phyloP scores from a whole-genome alignment of 306 rosid species.

The Myrica gale region DNA sequence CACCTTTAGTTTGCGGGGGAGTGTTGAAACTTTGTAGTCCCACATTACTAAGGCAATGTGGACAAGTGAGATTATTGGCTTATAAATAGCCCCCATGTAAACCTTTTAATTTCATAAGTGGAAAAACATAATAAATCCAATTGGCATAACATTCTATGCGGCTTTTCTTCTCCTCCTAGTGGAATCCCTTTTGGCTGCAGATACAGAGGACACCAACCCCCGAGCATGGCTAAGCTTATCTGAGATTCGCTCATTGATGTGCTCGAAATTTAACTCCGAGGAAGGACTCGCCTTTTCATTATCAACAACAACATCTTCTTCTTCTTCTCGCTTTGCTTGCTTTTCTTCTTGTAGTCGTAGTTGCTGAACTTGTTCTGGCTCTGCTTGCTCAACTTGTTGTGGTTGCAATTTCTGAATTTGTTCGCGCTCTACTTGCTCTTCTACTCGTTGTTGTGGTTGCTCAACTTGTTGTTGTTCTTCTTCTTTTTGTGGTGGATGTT shows the following conservation, averaged over 20 bases:
- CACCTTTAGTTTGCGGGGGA: too few relatives aligned
- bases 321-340: background rate
- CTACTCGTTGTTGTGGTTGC: background rate
- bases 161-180: slow-evolving; percentile 55
- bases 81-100: too few relatives aligned
- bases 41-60: too few relatives aligned
- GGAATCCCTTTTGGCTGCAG: slow-evolving; percentile 57
- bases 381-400: background rate
- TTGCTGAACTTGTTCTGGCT: background rate
- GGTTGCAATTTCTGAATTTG: background rate
- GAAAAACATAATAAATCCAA: too few relatives aligned
- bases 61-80: too few relatives aligned
- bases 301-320: background rate
- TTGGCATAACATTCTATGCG: too few relatives aligned
- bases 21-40: too few relatives aligned
- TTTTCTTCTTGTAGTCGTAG: background rate
- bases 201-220: slow-evolving; percentile 43
- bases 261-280: slow-evolving; percentile 38
- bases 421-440: background rate
- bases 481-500: background rate
- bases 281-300: slow-evolving; percentile 14
- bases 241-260: slow-evolving; percentile 41
- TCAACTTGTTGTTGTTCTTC: background rate
- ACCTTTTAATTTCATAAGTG: too few relatives aligned
- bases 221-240: slow-evolving; percentile 54